Conservation (phyloP, 2,329 filamentous ascomycete genomes). For the Fusarium nodosum region DNA sequence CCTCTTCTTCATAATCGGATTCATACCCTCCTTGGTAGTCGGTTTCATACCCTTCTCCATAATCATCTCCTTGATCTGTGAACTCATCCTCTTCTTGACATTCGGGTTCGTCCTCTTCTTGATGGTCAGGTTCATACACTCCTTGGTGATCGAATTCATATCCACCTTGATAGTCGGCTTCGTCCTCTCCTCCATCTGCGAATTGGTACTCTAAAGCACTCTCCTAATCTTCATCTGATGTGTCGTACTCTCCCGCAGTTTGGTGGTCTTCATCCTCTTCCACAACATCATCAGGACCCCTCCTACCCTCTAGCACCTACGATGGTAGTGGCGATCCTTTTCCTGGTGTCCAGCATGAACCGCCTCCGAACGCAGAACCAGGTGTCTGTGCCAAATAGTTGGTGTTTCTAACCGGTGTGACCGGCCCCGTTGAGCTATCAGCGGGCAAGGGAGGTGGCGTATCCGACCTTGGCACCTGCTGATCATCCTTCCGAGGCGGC, state of each 20-base stretch:
- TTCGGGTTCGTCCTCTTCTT: too few relatives aligned
- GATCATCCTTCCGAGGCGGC: conserved; percentile 63
- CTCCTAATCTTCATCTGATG: neutral
- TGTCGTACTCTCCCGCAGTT: neutral
- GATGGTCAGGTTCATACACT: too few relatives aligned
- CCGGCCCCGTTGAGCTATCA: conserved; percentile 57
- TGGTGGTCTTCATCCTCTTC: neutral
- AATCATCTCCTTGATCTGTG: too few relatives aligned
- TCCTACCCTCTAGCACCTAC: conserved; percentile 28
- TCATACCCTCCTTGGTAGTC: too few relatives aligned
- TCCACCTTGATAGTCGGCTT: too few relatives aligned
- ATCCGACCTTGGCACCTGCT: conserved; percentile 62
- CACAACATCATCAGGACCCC: neutral
- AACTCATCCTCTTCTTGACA: too few relatives aligned
- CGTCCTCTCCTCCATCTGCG: neutral
- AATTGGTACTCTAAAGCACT: neutral
- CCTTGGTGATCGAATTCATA: too few relatives aligned
- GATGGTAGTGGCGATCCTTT: conserved; percentile 58
- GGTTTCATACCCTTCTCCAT: too few relatives aligned
- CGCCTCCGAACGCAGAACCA: conserved; percentile 57
- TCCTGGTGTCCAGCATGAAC: conserved; percentile 61
- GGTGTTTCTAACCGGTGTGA: conserved; percentile 62
- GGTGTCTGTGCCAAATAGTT: conserved; percentile 52
- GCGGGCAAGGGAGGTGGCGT: conserved; percentile 66
- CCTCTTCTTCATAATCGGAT: too few relatives aligned